Evolutionary conservation across 2,329 filamentous ascomycete genomes (phyloP), one percentile per base, ranked within the genome.

Genomic region (Colletotrichum salicis): DNA sequence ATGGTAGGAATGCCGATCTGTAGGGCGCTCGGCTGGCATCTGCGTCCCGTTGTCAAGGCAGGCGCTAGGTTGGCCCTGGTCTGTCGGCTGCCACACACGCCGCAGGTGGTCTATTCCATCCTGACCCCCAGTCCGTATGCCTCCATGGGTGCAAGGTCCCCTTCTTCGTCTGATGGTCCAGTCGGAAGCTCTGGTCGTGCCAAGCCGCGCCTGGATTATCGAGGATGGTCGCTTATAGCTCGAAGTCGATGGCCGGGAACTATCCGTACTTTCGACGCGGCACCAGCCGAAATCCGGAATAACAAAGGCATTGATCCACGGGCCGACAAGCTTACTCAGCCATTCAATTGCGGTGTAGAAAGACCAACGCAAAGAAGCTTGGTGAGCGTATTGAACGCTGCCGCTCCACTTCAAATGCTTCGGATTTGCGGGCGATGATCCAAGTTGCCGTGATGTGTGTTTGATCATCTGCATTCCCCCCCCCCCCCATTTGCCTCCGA

Each of bases 391-490:
- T 11, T 59, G 7, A 8, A 27, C 41, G 31, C 12, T 7, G 13
- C 24, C 37, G 33, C 56, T 62, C 15, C n/a, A 13, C 60, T 24
- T 35, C n/a, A 12, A 10, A 5, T 35, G 15, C 31, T 27, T 52
- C 33, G 29, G 10, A 29, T 10, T 35, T 54, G 68, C 37, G 12
- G 6, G 3, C 37, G 60, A 60, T 66, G 55, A 45, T 58, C 70
- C 35, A 45, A 57, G 29, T 48, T 71, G 41, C 61, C 35, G 33
- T 55, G 29, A 5, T 45, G 7, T 52, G 7, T 57, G 67, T 67
- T 48, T 66, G 70, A 71, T 72, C 70, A 71, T 41, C 70, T 62
- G 62, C 51, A 13, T 37, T n/a, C 33, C 55, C n/a, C n/a, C n/a
- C 27, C 27, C 27, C 27, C 45, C 55, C 31, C 22, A 48, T 4